Conservation (phyloP, 306 rosid genomes). For the Cicer chorassanicum region DNA sequence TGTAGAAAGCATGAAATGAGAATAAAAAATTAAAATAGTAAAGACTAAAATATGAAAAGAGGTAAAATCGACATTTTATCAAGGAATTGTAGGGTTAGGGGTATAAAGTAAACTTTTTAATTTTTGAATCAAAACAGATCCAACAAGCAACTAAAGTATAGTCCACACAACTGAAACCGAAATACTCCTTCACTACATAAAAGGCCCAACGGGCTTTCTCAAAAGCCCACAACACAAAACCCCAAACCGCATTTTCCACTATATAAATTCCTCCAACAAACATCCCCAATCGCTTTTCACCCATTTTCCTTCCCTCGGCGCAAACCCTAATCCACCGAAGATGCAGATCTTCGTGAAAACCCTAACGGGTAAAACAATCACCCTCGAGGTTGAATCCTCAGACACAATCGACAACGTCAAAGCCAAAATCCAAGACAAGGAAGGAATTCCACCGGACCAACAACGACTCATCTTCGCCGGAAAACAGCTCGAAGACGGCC, state of each 20-base stretch:
- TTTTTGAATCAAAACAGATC: no score
- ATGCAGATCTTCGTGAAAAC: slow-evolving; percentile 99
- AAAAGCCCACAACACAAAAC: not conserved
- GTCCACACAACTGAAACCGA: no score
- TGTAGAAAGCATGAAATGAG: no score
- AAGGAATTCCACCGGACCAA: slow-evolving; percentile 95
- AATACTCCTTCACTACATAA: no score
- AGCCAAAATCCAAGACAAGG: slow-evolving; percentile 95
- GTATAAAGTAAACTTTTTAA: no score
- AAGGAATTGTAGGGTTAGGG: no score
- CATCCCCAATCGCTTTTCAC: not conserved
- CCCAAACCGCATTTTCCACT: not conserved
- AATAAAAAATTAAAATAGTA: no score
- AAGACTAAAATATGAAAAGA: no score
- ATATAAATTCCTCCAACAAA: not conserved
- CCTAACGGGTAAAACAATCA: slow-evolving; percentile 92
- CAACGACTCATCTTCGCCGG: slow-evolving; percentile 96
- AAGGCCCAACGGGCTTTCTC: not conserved
- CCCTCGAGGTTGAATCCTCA: slow-evolving; percentile 91
- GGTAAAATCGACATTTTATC: no score
- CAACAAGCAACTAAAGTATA: no score
- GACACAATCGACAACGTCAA: slow-evolving; percentile 94
- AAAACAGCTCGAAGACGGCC: slow-evolving; percentile 93
- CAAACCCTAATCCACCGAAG: slow-evolving; percentile 31
- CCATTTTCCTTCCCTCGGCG: not conserved